These are phyloP conservation scores for Russula emetica DNA, from an alignment of 768 basidiomycete species.

Conservation along the genomic window DNA sequence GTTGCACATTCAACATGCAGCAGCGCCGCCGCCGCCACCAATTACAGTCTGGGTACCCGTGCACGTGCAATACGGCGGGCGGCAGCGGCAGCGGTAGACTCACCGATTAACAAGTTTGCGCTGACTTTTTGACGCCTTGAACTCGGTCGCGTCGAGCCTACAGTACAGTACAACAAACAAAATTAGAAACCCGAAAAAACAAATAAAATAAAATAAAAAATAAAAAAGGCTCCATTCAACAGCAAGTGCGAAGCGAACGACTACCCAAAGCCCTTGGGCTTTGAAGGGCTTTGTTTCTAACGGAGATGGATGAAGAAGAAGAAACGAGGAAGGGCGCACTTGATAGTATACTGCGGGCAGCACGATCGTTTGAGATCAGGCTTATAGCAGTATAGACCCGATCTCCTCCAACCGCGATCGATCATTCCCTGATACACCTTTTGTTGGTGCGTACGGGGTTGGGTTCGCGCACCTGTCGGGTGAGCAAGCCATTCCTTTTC, in stretches of 20 bases:
- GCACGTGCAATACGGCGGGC: not conserved
- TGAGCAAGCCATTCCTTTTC: not conserved
- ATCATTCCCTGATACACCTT: constrained; percentile 81
- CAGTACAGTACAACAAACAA: not conserved
- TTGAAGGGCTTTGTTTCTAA: not conserved
- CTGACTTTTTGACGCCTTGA: constrained; percentile 69
- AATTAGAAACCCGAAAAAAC: not conserved
- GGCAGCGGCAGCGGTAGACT: constrained; percentile 7
- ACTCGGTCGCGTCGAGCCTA: constrained; percentile 58
- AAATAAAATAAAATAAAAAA: not conserved
- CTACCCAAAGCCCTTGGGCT: not conserved
- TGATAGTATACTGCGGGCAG: constrained; percentile 94
- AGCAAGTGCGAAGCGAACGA: not conserved
- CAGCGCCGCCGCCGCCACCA: not conserved
- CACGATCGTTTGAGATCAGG: constrained; percentile 79
- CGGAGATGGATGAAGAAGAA: not conserved
- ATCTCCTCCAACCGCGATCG: constrained; percentile 80
- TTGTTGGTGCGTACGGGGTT: not conserved
- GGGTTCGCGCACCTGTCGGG: not conserved
- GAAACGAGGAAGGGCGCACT: constrained; percentile 41
- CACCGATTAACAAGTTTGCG: constrained; percentile 71
- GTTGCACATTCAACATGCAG: not conserved
- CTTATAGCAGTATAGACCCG: constrained; percentile 82
- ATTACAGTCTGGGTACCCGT: not conserved
- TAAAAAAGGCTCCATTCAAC: not conserved